Evolutionary conservation across 1,284 basidiomycete genomes (phyloP), one percentile per base, ranked within the genome.

Genomic region (Cryptococcus sp.): DNA sequence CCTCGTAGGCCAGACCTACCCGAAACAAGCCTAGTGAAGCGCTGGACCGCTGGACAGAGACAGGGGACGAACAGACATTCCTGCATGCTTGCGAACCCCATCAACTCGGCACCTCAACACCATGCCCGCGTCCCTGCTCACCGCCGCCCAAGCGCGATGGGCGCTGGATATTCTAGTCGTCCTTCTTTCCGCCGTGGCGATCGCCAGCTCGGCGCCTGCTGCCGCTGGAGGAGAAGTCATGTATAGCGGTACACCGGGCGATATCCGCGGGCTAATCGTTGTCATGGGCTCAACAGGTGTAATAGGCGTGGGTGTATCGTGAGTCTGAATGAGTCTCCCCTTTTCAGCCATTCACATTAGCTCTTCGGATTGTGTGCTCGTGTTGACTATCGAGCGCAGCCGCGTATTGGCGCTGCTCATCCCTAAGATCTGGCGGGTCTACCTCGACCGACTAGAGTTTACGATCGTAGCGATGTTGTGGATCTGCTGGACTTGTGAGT

Each of bases 401-500:
- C 68, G 71, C 4, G 47, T 65, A 3, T 53, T 52, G 0, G 45
- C 43, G 4, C 13, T 58, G 10, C 25, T 71, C 3, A 43, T 69
- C 10, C 66, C 68, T 5, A 58, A 50, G 27, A 61, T 68, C 50
- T 75, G 72, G 71, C 40, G 69, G 40, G 30, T 67, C 20, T 71
- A 72, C 54, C 35, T 70, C 49, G 71, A 73, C 49, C 59, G 73
- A 19, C 5, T 71, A 15, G 73, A 73, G 48, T 75, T 75, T 58
- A 63, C 61, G 11, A 57, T 71, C 52, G 55, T 71, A 3, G 43
- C 70, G 8, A 64, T 71, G 64, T 52, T 75, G 8, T 75, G 73
- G 71, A 70, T 75, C 39, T 58, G 63, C 25, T 75, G 73, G 73
- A 73, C 70, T 1, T 75, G 73, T 73, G 42, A 41, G 70, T 61